Evolutionary conservation across 2,329 filamentous ascomycete species (phyloP).

Genomic region (Aspergillus terreus): DNA sequence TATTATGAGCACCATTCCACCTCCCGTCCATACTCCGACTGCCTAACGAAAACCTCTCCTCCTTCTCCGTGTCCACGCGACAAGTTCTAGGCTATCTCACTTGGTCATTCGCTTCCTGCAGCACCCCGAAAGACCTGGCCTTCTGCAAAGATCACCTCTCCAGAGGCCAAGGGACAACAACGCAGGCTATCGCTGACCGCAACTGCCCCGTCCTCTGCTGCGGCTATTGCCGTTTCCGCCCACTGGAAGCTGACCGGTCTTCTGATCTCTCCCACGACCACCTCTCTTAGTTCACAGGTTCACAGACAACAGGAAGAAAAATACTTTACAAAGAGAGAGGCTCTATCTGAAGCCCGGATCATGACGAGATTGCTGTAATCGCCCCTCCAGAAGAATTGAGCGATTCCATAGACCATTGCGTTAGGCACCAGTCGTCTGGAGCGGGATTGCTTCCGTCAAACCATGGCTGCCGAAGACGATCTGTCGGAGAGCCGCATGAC

Average conservation of each 20-base stretch:
- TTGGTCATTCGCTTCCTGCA: not conserved
- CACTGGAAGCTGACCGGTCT: conserved; percentile 5
- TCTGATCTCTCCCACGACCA: not conserved
- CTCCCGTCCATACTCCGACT: conserved; percentile 2
- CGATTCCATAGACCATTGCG: conserved; percentile 1
- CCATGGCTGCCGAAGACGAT: conserved; percentile 34
- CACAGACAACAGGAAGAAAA: not conserved
- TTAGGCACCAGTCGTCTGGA: not conserved
- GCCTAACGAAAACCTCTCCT: not conserved
- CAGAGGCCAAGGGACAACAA: too few species aligned
- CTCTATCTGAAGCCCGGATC: conserved; percentile 9
- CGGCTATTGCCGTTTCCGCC: conserved; percentile 8
- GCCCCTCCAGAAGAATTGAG: conserved; percentile 8
- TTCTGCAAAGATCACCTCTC: not conserved
- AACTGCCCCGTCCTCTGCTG: not conserved
- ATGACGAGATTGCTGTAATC: conserved; percentile 12
- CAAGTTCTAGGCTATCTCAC: not conserved
- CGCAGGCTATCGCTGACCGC: too few species aligned
- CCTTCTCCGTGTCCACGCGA: not conserved
- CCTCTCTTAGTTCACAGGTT: not conserved
- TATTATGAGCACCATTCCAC: conserved; percentile 1
- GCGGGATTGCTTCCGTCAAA: not conserved
- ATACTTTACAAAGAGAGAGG: not conserved
- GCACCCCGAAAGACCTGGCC: not conserved
- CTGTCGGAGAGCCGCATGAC: conserved; percentile 36